Base-by-base conservation (phyloP, 164 flowering plant species). In the Piper betle region DNA sequence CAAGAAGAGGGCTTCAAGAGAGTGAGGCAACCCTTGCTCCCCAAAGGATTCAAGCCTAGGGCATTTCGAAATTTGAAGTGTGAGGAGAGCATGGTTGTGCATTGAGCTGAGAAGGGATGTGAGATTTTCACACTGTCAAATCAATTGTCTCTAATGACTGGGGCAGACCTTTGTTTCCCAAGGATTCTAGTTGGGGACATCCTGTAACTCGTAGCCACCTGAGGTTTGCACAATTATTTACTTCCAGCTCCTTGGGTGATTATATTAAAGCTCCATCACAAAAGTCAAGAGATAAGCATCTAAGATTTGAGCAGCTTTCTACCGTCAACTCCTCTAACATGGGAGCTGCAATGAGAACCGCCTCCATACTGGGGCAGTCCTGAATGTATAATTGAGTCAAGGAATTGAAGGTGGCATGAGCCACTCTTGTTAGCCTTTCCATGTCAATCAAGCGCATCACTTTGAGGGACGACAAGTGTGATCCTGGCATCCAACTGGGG, bases 401-500 rank as follows among this genome's bases (percentile, higher is more conserved):
- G 33, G 33, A 25, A 25, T 25, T 25, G 33, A 25, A 25, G 33
- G 33, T 25, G 33, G 33, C 33, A 25, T 25, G 33, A 25, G 33
- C 33, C 33, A 25, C 33, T 25, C 33, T 25, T 25, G 33, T 25
- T 25, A 25, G 33, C 33, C 33, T 25, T 25, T 25, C 33, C 33
- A 25, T 25, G 33, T 25, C 33, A 25, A 25, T 25, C 33, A 25
- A 0, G 33, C 33, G 33, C 33, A 25, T 1, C 33, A 25, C 33
- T 25, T 25, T 25, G 33, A 25, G 33, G 33, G 33, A 25, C 33
- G 33, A 25, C 1, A 25, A 25, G 12, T 39, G 71, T 73, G 3
- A 57, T 55, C 13, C 8, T 58, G 56, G 77, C 52, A 5, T 65
- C 52, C 6, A 76, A 73, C 4, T 1, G 3, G 74, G 75, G 55